Evolutionary conservation across 2,329 filamentous ascomycete genomes (phyloP), one percentile per base, ranked within the genome.

Genomic region (Penicillium sp.): DNA sequence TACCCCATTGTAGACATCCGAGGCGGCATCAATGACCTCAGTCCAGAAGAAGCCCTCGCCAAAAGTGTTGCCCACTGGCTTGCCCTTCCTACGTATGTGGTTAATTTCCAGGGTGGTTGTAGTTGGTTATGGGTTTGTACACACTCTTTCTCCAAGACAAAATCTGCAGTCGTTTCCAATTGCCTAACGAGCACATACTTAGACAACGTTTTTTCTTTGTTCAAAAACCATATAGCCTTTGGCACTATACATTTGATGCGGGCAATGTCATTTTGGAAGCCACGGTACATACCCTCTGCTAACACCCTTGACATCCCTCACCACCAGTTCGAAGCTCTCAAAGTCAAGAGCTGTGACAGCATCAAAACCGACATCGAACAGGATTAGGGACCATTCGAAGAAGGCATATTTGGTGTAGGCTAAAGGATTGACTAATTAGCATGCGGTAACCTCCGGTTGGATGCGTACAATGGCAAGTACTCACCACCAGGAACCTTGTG

Each of bases 261-360:
- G 62, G 51, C 53, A 55, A 61, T 79, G 79, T 84, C 92, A 97
- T 81, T 86, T 90, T 67, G 93, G 93, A 84, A 97, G 92, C 89
- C 89, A 89, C 79, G 87, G 85, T 79, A 99, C 94, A 85, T 99
- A 99, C 94, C 93, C 92, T 90, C 93, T 92, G 82, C 89, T 94
- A 71, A 88, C 78, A 63, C 92, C 92, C 79, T 92, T 93, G 64
- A 92, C 83, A 79, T 97, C 93, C 79, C 85, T 90, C 62, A 99
- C 82, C 65, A 92, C 82, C 68, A 99, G 79, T 74, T 97, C 93
- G 71, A 97, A 89, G 53, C 88, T 85, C 61, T 87, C 82, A 78
- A 97, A 99, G 79, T 99, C 94, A 68, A 96, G 79, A 55, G 90
- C 88, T 11, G 94, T 97, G 57, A 97, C 89, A 50, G 94, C 91